Percentiles rank a stretch among this genome's conserved stretches.
Conservation (phyloP, 2,329 filamentous ascomycete genomes). For the Graphiopsis chlorocephala region DNA sequence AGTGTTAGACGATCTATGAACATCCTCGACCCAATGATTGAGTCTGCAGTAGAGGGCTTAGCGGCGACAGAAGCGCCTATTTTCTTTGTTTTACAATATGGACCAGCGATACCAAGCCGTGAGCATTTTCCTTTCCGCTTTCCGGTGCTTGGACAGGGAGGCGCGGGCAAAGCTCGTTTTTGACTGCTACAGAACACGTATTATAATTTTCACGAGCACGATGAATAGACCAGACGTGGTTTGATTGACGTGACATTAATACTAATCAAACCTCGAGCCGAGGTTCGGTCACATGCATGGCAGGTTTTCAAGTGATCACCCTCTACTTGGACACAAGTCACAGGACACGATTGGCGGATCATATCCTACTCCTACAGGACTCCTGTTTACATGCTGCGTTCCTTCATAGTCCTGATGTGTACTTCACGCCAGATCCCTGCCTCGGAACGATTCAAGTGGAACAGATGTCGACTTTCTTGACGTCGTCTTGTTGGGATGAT, state of each 20-base stretch:
- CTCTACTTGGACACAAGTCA: not conserved
- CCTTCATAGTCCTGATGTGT: not conserved
- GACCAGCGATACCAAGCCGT: conserved; percentile 17
- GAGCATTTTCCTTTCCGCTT: conserved; percentile 12
- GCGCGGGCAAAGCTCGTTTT: conserved; percentile 4
- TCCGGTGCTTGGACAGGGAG: conserved; percentile 6
- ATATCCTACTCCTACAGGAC: not conserved
- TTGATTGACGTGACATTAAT: not conserved
- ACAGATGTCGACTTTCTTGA: not conserved
- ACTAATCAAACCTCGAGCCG: not conserved
- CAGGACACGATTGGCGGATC: not conserved
- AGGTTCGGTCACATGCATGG: not conserved
- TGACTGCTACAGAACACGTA: conserved; percentile 15
- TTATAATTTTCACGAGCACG: conserved; percentile 12
- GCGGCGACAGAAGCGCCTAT: conserved; percentile 8
- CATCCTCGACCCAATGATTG: not conserved
- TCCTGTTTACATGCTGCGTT: not conserved
- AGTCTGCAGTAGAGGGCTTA: conserved; percentile 1
- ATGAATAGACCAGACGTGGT: not conserved
- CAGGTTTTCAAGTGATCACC: not conserved
- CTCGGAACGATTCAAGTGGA: not conserved
- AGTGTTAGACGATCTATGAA: conserved; percentile 51
- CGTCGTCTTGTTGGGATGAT: not conserved
- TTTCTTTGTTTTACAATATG: conserved; percentile 14
- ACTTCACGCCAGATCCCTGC: not conserved